Base-by-base conservation (phyloP, 106 monocot genomes). In the Dendrobium chrysotoxum region DNA sequence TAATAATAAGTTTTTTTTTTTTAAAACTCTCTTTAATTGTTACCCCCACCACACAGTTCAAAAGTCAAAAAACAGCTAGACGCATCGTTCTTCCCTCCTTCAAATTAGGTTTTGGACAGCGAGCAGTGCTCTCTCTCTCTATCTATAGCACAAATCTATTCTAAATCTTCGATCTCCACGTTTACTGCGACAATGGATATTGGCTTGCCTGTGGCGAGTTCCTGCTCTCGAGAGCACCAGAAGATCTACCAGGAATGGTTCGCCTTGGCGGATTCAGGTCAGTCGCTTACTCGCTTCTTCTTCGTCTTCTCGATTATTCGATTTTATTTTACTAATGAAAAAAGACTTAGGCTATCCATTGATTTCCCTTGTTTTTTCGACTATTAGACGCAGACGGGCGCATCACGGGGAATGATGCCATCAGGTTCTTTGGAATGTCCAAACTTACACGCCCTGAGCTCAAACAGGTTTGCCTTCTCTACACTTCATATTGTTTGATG, bases 221-320 rank as follows among this genome's bases (percentile, higher is more conserved):
- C 58, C 35, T 93, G 87, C 84, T 81, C 91, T 18, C 86, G 54
- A 74, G 93, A 82, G 78, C 80, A 89, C 79, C 86, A 87, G 81
- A 84, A 86, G 84, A 85, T 86, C 81, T 93, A 91, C 84, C 86
- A 81, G 40, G 84, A 86, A 46, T 93, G 93, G 83, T 95, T 95
- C 83, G 55, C 87, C 75, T 79, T 74, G 65, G 92, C 92, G 15
- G 95, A 95, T 87, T 77, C 89, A 81, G 95, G 95, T 95, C 20
- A 30, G 20, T 15, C 21, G 46, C n/a, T n/a, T n/a, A n/a, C n/a
- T n/a, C n/a, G n/a, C 35, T 42, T 61, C 38, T 11, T 28, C 53
- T 61, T 78, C 23, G 31, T 38, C 5, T 31, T 58, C 40, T 20
- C 13, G 23, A 4, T 38, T 31, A 7, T 38, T 79, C 18, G 3